These are phyloP conservation scores for Ascochyta clinopodiicola DNA, from an alignment of 2,329 filamentous ascomycete genomes.

Conservation along the genomic window DNA sequence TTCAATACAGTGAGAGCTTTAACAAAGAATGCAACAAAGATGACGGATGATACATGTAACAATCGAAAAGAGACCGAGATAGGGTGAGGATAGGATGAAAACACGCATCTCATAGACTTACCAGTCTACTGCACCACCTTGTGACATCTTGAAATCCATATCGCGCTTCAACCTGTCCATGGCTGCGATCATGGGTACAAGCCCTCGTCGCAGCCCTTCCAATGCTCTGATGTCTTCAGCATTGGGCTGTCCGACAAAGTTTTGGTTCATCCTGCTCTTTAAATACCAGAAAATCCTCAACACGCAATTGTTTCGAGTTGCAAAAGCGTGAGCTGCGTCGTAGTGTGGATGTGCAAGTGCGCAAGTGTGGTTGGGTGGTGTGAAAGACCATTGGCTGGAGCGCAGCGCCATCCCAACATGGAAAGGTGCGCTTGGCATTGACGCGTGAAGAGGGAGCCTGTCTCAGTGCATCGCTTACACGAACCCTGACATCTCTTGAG, in stretches of 20 bases:
- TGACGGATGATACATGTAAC: not conserved
- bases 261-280: conserved; percentile 31
- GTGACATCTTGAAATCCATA: conserved; percentile 27
- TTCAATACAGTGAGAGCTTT: no score
- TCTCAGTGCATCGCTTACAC: not conserved
- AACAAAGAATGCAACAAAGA: not conserved
- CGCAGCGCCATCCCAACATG: not conserved
- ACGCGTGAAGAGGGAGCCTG: not conserved
- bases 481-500: no score
- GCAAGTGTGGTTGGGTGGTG: not conserved
- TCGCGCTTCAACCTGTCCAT: conserved; percentile 32
- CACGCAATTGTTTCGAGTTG: no score
- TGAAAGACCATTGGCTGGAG: conserved; percentile 12
- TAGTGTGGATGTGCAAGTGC: conserved; percentile 6
- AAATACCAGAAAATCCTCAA: no score
- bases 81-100: not conserved
- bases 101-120: conserved; percentile 16
- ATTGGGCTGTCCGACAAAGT: conserved; percentile 32
- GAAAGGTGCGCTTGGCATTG: conserved; percentile 11
- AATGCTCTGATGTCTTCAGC: conserved; percentile 32
- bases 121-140: conserved; percentile 28
- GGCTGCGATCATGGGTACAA: conserved; percentile 34
- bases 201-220: conserved; percentile 31
- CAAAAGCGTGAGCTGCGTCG: not conserved
- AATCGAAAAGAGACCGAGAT: not conserved